phyloP scores from a whole-genome alignment of 2,329 filamentous ascomycete genomes.

The Colletotrichum nymphaeae region DNA sequence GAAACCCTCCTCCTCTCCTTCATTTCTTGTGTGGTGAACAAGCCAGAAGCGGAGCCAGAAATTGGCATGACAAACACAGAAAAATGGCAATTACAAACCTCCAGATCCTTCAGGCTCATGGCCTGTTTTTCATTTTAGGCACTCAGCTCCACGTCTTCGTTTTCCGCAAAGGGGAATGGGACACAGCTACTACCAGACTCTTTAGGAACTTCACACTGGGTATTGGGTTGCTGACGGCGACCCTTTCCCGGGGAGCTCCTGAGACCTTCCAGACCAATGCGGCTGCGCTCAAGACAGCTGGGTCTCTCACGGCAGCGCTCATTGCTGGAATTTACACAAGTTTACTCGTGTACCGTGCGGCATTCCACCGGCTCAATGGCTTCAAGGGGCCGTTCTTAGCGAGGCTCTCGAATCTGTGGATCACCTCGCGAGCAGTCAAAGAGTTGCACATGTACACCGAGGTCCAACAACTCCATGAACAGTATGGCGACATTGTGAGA shows the following conservation, averaged over 20 bases:
- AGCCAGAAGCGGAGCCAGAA: background rate
- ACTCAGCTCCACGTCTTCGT: slow-evolving; percentile 35
- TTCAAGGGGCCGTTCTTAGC: slow-evolving; percentile 44
- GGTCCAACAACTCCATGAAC: slow-evolving; percentile 41
- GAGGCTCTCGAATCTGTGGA: slow-evolving; percentile 39
- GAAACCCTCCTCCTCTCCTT: background rate
- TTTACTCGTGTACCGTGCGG: slow-evolving; percentile 37
- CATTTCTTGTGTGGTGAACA: background rate
- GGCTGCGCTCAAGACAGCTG: slow-evolving; percentile 6
- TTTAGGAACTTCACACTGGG: slow-evolving; percentile 21
- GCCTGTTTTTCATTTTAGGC: slow-evolving; percentile 26
- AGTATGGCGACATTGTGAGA: slow-evolving; percentile 46
- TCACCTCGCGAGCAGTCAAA: slow-evolving; percentile 38
- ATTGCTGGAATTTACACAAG: slow-evolving; percentile 36
- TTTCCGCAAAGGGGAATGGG: slow-evolving; percentile 43
- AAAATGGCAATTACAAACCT: background rate
- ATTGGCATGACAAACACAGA: background rate
- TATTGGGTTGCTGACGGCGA: slow-evolving; percentile 10
- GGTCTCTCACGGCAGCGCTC: slow-evolving; percentile 6
- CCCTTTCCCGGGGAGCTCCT: slow-evolving; percentile 4
- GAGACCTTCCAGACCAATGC: background rate
- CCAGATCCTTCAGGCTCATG: background rate
- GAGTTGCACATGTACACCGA: slow-evolving; percentile 41
- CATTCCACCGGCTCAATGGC: slow-evolving; percentile 42
- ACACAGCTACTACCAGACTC: slow-evolving; percentile 34